Percentiles rank a stretch among this genome's conserved stretches.
phyloP scores from a whole-genome alignment of 352 stramenopile genomes.

The Phytophthora vignae region DNA sequence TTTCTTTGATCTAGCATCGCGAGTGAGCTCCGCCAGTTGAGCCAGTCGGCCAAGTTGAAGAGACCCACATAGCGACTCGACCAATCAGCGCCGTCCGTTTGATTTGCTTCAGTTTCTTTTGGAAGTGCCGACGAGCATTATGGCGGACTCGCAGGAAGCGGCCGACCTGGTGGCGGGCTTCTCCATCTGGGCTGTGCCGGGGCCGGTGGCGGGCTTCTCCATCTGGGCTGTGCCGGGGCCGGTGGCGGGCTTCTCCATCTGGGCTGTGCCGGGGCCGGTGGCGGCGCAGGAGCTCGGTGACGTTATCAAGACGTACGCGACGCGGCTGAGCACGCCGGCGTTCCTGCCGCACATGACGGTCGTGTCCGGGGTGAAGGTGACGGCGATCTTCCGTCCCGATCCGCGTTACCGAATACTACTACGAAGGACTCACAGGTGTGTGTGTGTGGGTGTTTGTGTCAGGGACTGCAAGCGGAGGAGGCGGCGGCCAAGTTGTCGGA shows the following conservation, averaged over 20 bases:
- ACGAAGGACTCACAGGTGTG: no score
- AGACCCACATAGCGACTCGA: no score
- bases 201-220: conserved; percentile 48
- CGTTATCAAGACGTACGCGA: conserved; percentile 49
- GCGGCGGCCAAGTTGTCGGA: conserved; percentile 41
- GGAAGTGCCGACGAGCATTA: conserved; percentile 1
- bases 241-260: conserved; percentile 71
- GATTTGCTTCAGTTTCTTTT: neutral
- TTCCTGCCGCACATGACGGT: conserved; percentile 75
- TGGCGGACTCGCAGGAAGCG: conserved; percentile 35
- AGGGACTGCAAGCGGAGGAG: conserved; percentile 42
- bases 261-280: conserved; percentile 47
- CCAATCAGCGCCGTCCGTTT: conserved; percentile 12
- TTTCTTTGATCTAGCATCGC: no score
- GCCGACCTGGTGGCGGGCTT: conserved; percentile 60
- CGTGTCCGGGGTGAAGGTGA: conserved; percentile 55
- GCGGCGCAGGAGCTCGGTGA: conserved; percentile 31
- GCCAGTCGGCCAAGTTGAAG: no score
- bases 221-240: conserved; percentile 60
- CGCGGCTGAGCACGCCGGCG: conserved; percentile 45
- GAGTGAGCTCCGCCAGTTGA: no score
- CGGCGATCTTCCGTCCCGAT: neutral
- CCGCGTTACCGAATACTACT: no score
- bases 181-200: conserved; percentile 66
- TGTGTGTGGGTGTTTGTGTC: no score